Conservation (phyloP, 2,329 filamentous ascomycete species). For the Colletotrichum sojae region DNA sequence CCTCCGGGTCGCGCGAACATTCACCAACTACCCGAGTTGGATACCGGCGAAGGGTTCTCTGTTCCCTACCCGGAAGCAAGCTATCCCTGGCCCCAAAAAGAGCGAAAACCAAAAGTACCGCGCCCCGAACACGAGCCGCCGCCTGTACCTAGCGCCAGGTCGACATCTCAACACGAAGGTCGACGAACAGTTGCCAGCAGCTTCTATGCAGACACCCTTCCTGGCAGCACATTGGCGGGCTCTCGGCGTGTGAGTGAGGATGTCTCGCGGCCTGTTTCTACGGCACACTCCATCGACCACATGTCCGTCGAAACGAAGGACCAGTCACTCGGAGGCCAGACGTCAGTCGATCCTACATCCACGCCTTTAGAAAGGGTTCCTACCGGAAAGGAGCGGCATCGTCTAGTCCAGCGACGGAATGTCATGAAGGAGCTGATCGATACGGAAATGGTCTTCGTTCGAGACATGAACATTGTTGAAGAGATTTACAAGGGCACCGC, state of each 20-base stretch:
- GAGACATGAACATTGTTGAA: conserved; percentile 97
- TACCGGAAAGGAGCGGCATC: conserved; percentile 72
- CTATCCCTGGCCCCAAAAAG: conserved; percentile 47
- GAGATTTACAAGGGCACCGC: conserved; percentile 98
- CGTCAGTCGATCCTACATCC: conserved; percentile 54
- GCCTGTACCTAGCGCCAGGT: conserved; percentile 59
- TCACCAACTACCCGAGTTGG: conserved; percentile 64
- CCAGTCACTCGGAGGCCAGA: conserved; percentile 54
- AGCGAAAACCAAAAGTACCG: conserved; percentile 46
- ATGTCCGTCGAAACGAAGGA: conserved; percentile 61
- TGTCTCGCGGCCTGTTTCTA: conserved; percentile 58
- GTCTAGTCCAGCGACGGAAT: conserved; percentile 84
- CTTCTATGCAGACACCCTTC: conserved; percentile 59
- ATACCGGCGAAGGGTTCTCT: conserved; percentile 65
- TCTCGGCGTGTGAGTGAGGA: conserved; percentile 64
- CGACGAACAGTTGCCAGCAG: conserved; percentile 53
- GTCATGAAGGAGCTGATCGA: conserved; percentile 93
- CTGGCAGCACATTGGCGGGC: conserved; percentile 58
- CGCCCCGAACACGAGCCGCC: conserved; percentile 67
- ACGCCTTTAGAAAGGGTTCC: conserved; percentile 54
- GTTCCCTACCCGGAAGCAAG: conserved; percentile 57
- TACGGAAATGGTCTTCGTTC: conserved; percentile 90
- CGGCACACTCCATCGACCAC: conserved; percentile 62
- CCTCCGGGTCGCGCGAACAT: conserved; percentile 43
- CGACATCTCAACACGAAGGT: conserved; percentile 49